Conservation (phyloP, 2,329 filamentous ascomycete genomes). For the Apiospora malaysiana region DNA sequence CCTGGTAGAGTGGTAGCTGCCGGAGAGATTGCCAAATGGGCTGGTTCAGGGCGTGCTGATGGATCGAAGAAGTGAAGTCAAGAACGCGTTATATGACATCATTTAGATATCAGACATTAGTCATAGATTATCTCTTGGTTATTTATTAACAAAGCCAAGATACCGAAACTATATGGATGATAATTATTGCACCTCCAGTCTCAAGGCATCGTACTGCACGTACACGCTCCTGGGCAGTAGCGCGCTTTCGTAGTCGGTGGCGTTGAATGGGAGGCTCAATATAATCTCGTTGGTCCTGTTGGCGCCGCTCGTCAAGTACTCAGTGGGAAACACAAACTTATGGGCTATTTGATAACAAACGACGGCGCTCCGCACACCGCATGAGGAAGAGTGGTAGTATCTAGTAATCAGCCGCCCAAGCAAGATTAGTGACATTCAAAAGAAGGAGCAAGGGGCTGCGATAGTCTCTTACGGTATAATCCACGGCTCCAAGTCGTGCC, state of each 20-base stretch:
- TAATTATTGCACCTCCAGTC: slow-evolving; percentile 55
- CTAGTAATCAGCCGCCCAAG: not conserved
- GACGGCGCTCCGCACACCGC: slow-evolving; percentile 64
- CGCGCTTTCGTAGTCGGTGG: slow-evolving; percentile 63
- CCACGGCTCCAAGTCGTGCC: slow-evolving; percentile 55
- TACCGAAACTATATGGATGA: too few species aligned
- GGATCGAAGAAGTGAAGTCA: too few species aligned
- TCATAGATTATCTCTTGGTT: too few species aligned
- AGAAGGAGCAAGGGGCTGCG: rapidly evolving
- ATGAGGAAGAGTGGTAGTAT: slow-evolving; percentile 61
- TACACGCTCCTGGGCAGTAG: slow-evolving; percentile 61
- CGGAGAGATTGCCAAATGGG: not conserved
- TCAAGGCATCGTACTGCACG: slow-evolving; percentile 69
- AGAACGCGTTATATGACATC: too few species aligned
- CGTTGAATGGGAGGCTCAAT: slow-evolving; percentile 64
- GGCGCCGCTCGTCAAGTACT: slow-evolving; percentile 43
- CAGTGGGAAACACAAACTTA: slow-evolving; percentile 62
- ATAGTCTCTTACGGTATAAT: slow-evolving; percentile 51
- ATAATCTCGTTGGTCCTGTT: slow-evolving; percentile 61
- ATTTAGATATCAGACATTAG: too few species aligned
- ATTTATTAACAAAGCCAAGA: too few species aligned
- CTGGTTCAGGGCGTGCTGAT: not conserved
- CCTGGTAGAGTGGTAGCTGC: not conserved
- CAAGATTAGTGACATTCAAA: not conserved
- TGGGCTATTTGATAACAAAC: slow-evolving; percentile 67